Percentiles rank a stretch among this genome's conserved stretches.
phyloP scores from a whole-genome alignment of 108 stramenopile species.

The Schizochytrium sp. region DNA sequence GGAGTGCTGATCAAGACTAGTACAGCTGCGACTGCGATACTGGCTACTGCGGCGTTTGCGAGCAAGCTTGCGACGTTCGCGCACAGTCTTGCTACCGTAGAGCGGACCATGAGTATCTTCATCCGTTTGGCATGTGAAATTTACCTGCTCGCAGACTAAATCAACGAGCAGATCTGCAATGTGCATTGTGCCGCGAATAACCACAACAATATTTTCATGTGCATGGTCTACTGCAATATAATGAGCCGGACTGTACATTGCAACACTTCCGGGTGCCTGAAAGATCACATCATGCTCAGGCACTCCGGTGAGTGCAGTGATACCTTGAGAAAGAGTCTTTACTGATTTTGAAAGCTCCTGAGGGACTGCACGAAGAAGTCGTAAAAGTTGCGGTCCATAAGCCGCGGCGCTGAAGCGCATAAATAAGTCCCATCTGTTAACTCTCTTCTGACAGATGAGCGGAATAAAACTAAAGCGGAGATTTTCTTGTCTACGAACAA shows the following conservation, averaged over 20 bases:
- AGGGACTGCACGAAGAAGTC: slow-evolving; percentile 22
- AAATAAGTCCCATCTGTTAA: slow-evolving; percentile 38
- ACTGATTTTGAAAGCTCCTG: not conserved
- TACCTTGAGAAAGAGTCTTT: not conserved
- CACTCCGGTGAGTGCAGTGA: slow-evolving; percentile 47
- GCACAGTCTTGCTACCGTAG: not conserved
- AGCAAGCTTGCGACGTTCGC: not conserved
- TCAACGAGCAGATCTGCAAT: slow-evolving; percentile 33
- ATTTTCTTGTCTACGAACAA: not conserved
- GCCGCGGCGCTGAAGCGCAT: slow-evolving; percentile 51
- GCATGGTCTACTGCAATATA: slow-evolving; percentile 52
- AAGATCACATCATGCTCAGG: slow-evolving; percentile 1
- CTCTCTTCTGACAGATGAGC: slow-evolving; percentile 26
- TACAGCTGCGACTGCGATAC: too few relatives aligned
- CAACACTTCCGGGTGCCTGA: not conserved
- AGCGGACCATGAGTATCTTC: not conserved
- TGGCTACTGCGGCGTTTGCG: not conserved
- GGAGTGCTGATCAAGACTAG: not conserved
- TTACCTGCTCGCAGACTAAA: slow-evolving; percentile 49
- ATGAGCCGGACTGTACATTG: slow-evolving; percentile 35
- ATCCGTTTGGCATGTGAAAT: slow-evolving; percentile 4
- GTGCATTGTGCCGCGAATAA: slow-evolving; percentile 55
- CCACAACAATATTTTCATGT: slow-evolving; percentile 21
- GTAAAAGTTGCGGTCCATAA: not conserved
- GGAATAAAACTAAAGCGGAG: slow-evolving; percentile 36